These are phyloP conservation scores for Suillus variegatus DNA, from an alignment of 768 basidiomycete species.

Conservation along the genomic window DNA sequence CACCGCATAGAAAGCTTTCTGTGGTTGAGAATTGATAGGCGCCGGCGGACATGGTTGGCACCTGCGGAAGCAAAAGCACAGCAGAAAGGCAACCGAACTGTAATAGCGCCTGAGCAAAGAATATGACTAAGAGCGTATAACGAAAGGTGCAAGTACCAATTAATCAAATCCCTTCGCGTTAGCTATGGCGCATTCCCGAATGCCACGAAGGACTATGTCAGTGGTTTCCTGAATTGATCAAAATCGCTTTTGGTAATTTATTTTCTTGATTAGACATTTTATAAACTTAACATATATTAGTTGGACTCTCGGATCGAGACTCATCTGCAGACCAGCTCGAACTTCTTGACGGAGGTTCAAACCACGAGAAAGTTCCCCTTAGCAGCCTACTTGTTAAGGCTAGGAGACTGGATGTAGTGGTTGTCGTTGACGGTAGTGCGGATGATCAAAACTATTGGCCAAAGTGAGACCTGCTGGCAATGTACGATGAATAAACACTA, in stretches of 20 bases:
- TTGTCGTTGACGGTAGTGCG: constrained; percentile 70
- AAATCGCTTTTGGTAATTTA: neutral
- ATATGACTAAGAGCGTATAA: neutral
- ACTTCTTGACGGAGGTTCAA: constrained; percentile 72
- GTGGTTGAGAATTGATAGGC: constrained; percentile 54
- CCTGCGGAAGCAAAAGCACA: neutral
- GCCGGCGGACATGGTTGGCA: neutral
- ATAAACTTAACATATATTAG: too few species aligned
- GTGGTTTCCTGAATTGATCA: neutral
- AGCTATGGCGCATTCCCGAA: neutral
- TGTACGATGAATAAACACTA: neutral
- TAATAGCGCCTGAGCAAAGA: neutral
- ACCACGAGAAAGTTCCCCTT: constrained; percentile 69
- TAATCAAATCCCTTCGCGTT: neutral
- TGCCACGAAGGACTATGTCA: neutral
- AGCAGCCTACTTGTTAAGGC: constrained; percentile 70
- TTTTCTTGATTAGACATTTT: neutral
- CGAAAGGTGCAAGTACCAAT: neutral
- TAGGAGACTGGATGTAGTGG: constrained; percentile 70
- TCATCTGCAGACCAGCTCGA: constrained; percentile 52
- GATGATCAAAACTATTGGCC: constrained; percentile 66
- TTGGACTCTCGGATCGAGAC: constrained; percentile 36
- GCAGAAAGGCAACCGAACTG: too few species aligned
- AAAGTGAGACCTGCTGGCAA: constrained; percentile 45
- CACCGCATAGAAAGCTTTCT: constrained; percentile 89